Percentiles rank a stretch among this genome's conserved stretches.
These are phyloP conservation scores for Zanthoxylum bungeanum DNA, from an alignment of 345 rosid species.

Conservation along the genomic window DNA sequence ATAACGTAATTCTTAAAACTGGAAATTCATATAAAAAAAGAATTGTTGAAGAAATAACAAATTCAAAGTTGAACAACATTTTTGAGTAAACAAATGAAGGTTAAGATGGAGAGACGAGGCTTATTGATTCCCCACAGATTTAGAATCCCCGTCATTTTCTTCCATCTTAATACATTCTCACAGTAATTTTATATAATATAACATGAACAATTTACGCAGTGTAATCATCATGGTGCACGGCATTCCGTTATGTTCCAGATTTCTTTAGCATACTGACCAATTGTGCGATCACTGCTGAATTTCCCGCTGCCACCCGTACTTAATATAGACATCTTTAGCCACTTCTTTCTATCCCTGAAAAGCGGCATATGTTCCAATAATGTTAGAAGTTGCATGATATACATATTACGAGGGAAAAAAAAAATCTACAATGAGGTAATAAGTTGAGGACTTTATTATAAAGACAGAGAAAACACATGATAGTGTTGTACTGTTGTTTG, in stretches of 20 bases:
- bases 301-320: conserved; percentile 94
- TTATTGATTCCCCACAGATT: not conserved
- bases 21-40: not conserved
- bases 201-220: not conserved
- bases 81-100: not conserved
- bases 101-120: not conserved
- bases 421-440: no score
- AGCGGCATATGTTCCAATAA: not conserved
- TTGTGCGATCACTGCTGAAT: conserved; percentile 89
- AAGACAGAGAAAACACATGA: no score
- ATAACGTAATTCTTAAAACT: not conserved
- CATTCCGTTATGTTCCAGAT: conserved; percentile 88
- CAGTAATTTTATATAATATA: not conserved
- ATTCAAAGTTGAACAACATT: not conserved
- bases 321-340: conserved; percentile 89
- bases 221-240: conserved; percentile 52
- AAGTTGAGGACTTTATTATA: no score
- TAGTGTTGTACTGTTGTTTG: no score
- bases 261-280: conserved; percentile 84
- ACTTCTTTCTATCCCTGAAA: conserved; percentile 67
- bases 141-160: not conserved
- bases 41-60: not conserved
- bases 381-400: no score
- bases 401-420: no score
- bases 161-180: not conserved